Percentiles rank a stretch among this genome's conserved stretches.
phyloP scores from a whole-genome alignment of 495 filamentous ascomycete genomes.

The Xylaria castorea region DNA sequence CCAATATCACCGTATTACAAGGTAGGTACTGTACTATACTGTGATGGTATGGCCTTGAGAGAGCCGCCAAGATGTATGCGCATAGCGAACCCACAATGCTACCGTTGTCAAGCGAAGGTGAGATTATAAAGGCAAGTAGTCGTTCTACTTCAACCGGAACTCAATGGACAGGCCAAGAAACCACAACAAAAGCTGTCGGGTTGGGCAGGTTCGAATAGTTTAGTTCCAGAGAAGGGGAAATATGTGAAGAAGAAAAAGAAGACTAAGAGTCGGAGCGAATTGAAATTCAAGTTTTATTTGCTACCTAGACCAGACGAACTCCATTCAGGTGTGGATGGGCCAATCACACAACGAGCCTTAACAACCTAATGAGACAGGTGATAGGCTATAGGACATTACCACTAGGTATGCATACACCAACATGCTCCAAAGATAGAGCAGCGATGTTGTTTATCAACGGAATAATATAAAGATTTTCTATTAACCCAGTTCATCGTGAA shows the following conservation, averaged over 20 bases:
- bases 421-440: not conserved
- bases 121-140: constrained; percentile 44
- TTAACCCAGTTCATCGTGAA: not conserved
- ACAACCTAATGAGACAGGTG: not conserved
- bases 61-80: constrained; percentile 35
- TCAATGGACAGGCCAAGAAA: constrained; percentile 23
- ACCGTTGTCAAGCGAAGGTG: constrained; percentile 36
- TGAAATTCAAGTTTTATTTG: constrained; percentile 26
- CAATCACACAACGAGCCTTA: constrained; percentile 16
- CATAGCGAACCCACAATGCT: constrained; percentile 47
- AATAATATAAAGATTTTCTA: not conserved
- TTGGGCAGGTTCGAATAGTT: constrained; percentile 29
- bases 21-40: not conserved
- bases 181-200: constrained; percentile 15
- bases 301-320: not conserved
- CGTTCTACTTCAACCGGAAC: constrained; percentile 41
- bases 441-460: not conserved
- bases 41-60: not conserved
- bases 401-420: not conserved
- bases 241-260: constrained; percentile 45
- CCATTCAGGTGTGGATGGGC: not conserved
- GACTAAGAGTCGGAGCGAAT: constrained; percentile 14
- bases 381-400: not conserved
- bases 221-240: constrained; percentile 46
- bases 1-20: not conserved